These are phyloP conservation scores for Scutellaria baicalensis DNA, from an alignment of 257 asterid species.

Conservation along the genomic window DNA sequence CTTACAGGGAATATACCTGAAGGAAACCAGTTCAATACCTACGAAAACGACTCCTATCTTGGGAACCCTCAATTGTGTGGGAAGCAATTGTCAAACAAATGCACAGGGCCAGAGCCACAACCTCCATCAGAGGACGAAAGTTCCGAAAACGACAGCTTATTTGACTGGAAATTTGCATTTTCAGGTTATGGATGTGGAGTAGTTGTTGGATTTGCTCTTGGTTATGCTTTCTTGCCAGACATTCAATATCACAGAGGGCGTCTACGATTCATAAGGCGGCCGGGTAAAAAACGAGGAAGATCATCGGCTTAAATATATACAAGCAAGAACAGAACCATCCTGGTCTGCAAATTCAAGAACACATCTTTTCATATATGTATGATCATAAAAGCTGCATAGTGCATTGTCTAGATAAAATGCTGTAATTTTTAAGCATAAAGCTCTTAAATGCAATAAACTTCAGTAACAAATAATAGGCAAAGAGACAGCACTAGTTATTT, in stretches of 20 bases:
- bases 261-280: not conserved
- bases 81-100: constrained; percentile 15
- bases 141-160: constrained; percentile 1
- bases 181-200: constrained; percentile 19
- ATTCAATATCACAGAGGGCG: not conserved
- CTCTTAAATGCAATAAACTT: no score
- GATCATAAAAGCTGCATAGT: no score
- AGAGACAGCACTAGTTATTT: no score
- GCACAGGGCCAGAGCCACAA: not conserved
- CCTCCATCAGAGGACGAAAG: not conserved
- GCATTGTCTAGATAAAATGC: not conserved
- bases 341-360: not conserved
- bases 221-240: constrained; percentile 14
- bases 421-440: not conserved
- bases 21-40: constrained; percentile 20
- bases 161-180: constrained; percentile 14
- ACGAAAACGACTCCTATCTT: constrained; percentile 8
- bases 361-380: not conserved
- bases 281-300: not conserved
- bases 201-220: constrained; percentile 13
- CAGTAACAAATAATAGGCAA: no score
- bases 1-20: constrained; percentile 12
- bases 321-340: no score
- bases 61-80: constrained; percentile 19
- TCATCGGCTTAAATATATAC: not conserved